Evolutionary conservation across 2,329 filamentous ascomycete genomes (phyloP), one percentile per base, ranked within the genome.

Genomic region (Fusarium dimerum): DNA sequence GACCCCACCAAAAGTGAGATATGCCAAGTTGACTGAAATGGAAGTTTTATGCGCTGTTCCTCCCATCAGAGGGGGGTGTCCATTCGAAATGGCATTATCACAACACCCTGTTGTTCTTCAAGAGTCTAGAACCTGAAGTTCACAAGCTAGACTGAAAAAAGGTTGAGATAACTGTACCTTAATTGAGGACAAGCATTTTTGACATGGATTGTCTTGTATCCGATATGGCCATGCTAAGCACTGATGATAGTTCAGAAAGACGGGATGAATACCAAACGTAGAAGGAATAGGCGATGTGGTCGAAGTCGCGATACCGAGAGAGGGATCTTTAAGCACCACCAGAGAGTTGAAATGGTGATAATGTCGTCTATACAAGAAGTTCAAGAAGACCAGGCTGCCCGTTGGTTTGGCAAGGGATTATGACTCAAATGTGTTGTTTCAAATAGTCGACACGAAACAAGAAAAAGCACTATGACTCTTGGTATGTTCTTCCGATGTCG

Each of bases 391-490:
- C 38, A 32, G 50, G 29, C 39, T 47, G 43, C 44, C 42, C 44
- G 42, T 34, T 47, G 36, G 9, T 29, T 34, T 46, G 7, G 20
- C 20, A 26, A 26, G 20, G 20, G 20, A 26, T 7, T 26, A 26
- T 36, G 40, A 5, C 32, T 36, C 32, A 36, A 30, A 45, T 43
- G 36, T 16, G 6, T 49, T 42, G 40, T 10, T 30, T 10, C 18
- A 20, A 15, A 16, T 18, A 30, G 30, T 39, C 17, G 40, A 18
- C 17, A 8, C 8, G 20, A 38, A 13, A 40, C 30, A 17, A 44
- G 16, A 38, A 50, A n/a, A 45, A 9, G 20, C 12, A 56, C 10
- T 39, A 63, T 63, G 61, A 61, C 61, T 17, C 30, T 63, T n/a
- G 61, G 61, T 61, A 57, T 15, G 52, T 47, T 39, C 20, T 17